These are phyloP conservation scores for Kodamaea neixiangensis DNA, from an alignment of 805 yeast genomes.

Conservation along the genomic window DNA sequence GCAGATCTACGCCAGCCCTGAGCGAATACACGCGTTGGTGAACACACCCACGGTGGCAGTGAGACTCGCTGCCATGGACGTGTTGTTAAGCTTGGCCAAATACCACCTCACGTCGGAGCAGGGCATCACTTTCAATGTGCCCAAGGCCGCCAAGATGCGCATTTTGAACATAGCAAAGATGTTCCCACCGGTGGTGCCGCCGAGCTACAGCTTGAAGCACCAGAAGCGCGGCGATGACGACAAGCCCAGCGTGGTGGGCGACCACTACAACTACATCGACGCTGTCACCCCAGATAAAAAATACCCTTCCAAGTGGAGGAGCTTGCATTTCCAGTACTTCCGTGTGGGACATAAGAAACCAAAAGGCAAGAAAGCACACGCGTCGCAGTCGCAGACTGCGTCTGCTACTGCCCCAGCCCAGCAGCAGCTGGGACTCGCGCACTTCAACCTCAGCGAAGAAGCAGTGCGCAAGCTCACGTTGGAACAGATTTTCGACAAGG, in stretches of 20 bases:
- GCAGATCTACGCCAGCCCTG: constrained; percentile 65
- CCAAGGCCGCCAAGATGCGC: constrained; percentile 45
- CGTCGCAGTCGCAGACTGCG: constrained; percentile 17
- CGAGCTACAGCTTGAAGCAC: constrained; percentile 23
- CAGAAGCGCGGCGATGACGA: constrained; percentile 12
- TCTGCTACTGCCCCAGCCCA: constrained; percentile 13
- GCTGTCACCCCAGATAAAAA: constrained; percentile 42
- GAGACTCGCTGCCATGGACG: constrained; percentile 60
- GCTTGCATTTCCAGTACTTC: constrained; percentile 55
- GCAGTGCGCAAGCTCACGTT: constrained; percentile 54
- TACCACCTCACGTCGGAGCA: constrained; percentile 20
- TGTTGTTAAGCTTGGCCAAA: constrained; percentile 47
- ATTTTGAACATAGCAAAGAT: constrained; percentile 55
- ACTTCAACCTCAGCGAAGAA: constrained; percentile 48
- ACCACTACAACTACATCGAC: constrained; percentile 50
- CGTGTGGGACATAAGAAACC: constrained; percentile 17
- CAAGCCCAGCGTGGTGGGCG: constrained; percentile 31
- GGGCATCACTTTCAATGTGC: constrained; percentile 24
- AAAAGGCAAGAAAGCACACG: constrained; percentile 16
- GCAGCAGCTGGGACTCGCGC: constrained; percentile 12
- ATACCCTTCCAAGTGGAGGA: constrained; percentile 59
- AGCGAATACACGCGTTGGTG: constrained; percentile 58
- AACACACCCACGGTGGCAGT: constrained; percentile 61
- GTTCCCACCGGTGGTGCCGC: constrained; percentile 50
- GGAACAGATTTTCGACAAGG: constrained; percentile 66